phyloP scores from a whole-genome alignment of 495 filamentous ascomycete genomes.

The Trichoderma erinaceum region DNA sequence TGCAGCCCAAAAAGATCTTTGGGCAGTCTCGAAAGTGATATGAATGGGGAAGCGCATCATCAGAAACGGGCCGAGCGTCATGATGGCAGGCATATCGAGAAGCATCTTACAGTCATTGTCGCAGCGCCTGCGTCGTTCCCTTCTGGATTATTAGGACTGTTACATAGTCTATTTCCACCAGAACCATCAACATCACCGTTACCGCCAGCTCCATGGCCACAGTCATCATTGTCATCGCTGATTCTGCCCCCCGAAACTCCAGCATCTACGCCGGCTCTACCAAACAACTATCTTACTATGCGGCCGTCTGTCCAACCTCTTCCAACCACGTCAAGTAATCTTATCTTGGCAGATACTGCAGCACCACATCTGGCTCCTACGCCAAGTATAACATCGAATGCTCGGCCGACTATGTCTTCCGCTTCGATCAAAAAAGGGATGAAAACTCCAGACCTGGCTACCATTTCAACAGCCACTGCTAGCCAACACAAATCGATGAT shows the following conservation, averaged over 20 bases:
- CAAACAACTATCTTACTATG: not conserved
- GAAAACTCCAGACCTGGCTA: not conserved
- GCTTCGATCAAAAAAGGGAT: not conserved
- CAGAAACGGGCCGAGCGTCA: not conserved
- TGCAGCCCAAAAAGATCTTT: constrained; percentile 1
- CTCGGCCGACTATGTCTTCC: not conserved
- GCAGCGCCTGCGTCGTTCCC: not conserved
- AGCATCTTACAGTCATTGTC: not conserved
- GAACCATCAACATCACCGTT: not conserved
- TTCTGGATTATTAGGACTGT: not conserved
- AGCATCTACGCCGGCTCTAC: not conserved
- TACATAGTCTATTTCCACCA: not conserved
- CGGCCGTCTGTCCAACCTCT: not conserved
- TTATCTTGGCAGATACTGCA: not conserved
- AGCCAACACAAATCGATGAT: not conserved
- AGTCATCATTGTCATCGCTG: not conserved
- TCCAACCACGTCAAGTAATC: not conserved
- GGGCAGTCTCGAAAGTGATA: not conserved
- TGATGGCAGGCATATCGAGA: not conserved
- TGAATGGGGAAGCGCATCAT: not conserved
- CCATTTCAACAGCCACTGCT: not conserved
- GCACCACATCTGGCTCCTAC: not conserved
- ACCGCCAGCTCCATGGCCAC: not conserved
- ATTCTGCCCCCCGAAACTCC: not conserved
- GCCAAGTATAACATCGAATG: not conserved